Base-by-base conservation (phyloP, 208 protist species). In the Trypanosomatidae sp. region DNA sequence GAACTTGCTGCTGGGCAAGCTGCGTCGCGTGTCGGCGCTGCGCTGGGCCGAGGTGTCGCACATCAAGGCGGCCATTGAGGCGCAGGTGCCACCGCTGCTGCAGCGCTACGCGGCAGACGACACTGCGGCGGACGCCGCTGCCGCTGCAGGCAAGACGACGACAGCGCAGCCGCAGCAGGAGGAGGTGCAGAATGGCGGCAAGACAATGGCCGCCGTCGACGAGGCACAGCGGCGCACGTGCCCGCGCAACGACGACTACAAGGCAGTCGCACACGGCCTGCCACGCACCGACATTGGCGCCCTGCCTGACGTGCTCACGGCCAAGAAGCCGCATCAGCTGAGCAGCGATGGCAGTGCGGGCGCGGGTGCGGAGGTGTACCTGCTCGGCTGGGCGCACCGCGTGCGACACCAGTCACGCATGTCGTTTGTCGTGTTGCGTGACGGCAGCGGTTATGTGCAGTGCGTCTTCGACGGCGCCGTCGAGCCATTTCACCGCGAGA, bases 401-500 rank as follows among this genome's bases (percentile, higher is more conserved):
- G 48, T 97, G 25, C 86, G 97, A 37, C 70, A 86, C 45, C 94
- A 98, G 64, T 86, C 85, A 16, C 87, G 90, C 53, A 81, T 99
- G 56, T 79, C 91, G 15, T 99, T 99, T 64, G 51, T 99, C 1
- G 86, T 95, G 2, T 57, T 99, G 4, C 74, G 97, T 45, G 97
- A 99, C 66, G 97, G 96, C 23, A 84, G 85, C 37, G 88, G 96
- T 37, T 97, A 77, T 58, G 71, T 98, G 24, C 97, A 99, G 72
- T 71, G 56, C 51, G 95, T 99, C 24, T 86, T 99, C 7, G 78
- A 83, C 48, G 71, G 87, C 25, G 51, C 54, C 26, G 79, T 66
- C 5, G 61, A 75, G 16, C 65, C 65, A 1, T 85, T 98, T 48
- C 69, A 77, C 56, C 72, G 72, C 19, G 91, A 98, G 56, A 80